Conservation (phyloP, 1,284 basidiomycete genomes). For the Tausonia pullulans region DNA sequence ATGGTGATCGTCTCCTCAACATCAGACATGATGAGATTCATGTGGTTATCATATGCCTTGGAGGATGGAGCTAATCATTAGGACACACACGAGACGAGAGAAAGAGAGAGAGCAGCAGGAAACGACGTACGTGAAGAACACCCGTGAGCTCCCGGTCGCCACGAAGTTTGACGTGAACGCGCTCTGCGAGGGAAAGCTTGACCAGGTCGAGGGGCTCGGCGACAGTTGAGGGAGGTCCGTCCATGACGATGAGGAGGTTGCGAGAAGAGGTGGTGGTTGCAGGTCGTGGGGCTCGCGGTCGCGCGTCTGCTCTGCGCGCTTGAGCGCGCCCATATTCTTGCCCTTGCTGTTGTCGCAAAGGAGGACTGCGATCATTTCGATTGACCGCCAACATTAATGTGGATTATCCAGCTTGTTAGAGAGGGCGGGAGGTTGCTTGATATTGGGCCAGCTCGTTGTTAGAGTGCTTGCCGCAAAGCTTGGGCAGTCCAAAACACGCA, state of each 20-base stretch:
- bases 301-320: not conserved
- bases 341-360: not conserved
- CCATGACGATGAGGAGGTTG: constrained; percentile 25
- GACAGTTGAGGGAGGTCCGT: constrained; percentile 55
- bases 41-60: constrained; percentile 97
- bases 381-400: not conserved
- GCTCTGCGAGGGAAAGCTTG: constrained; percentile 87
- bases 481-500: too few relatives aligned
- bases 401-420: too few relatives aligned
- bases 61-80: not conserved
- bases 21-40: constrained; percentile 96
- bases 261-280: not conserved
- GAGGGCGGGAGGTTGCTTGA: too few relatives aligned
- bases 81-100: not conserved
- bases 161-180: constrained; percentile 88
- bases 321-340: not conserved
- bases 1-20: constrained; percentile 95
- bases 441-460: too few relatives aligned
- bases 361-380: not conserved
- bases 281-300: not conserved
- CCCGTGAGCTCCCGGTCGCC: constrained; percentile 90
- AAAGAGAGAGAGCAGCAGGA: not conserved
- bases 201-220: constrained; percentile 98
- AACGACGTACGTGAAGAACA: constrained; percentile 68
- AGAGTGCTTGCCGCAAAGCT: too few relatives aligned